Evolutionary conservation across 768 basidiomycete species (phyloP), one percentile per base, ranked within the genome.

Genomic region (Trametes meyenii): DNA sequence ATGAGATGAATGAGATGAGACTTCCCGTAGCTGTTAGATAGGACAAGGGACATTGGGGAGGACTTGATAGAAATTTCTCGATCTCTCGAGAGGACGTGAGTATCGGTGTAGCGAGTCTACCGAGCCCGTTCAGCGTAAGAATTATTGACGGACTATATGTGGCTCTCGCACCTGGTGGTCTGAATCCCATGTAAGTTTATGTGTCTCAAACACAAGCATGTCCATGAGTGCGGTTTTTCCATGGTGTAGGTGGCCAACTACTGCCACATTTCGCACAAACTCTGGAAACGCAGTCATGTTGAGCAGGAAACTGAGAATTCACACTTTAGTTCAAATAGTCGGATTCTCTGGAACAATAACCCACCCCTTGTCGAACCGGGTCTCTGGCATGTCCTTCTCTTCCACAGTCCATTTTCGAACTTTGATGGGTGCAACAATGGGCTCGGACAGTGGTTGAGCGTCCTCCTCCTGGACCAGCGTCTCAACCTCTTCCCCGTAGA

Each of bases 381-480:
- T 98, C 73, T 93, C 88, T 24, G 96, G 96, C 82, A 97, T 88
- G 65, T 89, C 90, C 75, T 96, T 96, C 77, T 97, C 94, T 71
- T 96, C 94, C 7, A 98, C 87, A 0, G 87, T 85, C 90, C 96
- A 99, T 81, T 89, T 94, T 62, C 95, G 84, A 51, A 94, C 88
- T 78, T 98, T 97, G 60, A 98, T 83, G 38, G 97, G 97, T 12
- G 94, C 94, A 65, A 99, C 81, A 62, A 99, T 96, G 19, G 97
- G 97, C 70, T 98, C 94, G 2, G 93, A 83, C 19, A 99, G 82
- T 14, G 94, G 94, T 73, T 99, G 97, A 3, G 92, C 87, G 71
- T 99, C 97, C 76, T 99, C 97, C 74, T 99, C 97, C 72, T 98
- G 97, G 2, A 99, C 97, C 66, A 98, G 76, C 0, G 97, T 91